Evolutionary conservation across 495 filamentous ascomycete species (phyloP).

Genomic region (Xylaria cubensis): DNA sequence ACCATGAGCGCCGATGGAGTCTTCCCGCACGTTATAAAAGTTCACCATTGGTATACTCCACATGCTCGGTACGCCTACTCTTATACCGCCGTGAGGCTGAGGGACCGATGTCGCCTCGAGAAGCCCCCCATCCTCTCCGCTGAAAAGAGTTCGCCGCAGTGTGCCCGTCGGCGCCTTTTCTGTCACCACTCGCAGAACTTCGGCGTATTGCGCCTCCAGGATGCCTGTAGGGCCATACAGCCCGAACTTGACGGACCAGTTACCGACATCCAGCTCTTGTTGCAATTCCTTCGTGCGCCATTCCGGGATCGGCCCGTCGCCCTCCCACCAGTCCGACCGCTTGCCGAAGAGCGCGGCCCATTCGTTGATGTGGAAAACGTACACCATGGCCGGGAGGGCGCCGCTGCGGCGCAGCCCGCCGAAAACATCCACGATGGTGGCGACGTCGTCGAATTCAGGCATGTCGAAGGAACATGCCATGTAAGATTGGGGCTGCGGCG

Average conservation of each 20-base stretch:
- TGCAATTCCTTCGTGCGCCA: constrained; percentile 53
- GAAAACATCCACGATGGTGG: constrained; percentile 48
- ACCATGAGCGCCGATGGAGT: constrained; percentile 48
- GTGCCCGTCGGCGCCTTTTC: constrained; percentile 46
- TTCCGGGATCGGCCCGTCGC: constrained; percentile 53
- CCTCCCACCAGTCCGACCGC: constrained; percentile 52
- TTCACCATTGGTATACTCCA: constrained; percentile 52
- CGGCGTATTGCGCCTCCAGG: constrained; percentile 55
- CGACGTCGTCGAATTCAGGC: constrained; percentile 54
- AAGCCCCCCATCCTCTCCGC: constrained; percentile 42
- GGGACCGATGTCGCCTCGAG: constrained; percentile 48
- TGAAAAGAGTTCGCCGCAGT: constrained; percentile 46
- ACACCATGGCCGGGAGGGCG: constrained; percentile 47
- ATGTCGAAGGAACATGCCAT: constrained; percentile 58
- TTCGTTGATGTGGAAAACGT: constrained; percentile 55
- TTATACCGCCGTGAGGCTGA: constrained; percentile 45
- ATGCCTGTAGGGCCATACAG: constrained; percentile 53
- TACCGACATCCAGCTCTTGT: constrained; percentile 49
- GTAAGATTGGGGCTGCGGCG: constrained; percentile 55
- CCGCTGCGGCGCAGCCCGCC: constrained; percentile 48
- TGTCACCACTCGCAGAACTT: constrained; percentile 46
- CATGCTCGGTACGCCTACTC: constrained; percentile 49
- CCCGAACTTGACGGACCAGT: constrained; percentile 56
- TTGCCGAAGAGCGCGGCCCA: constrained; percentile 55
- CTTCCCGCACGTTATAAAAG: constrained; percentile 40